Base-by-base conservation (phyloP, 768 basidiomycete genomes). In the Daedaleopsis sinensis region DNA sequence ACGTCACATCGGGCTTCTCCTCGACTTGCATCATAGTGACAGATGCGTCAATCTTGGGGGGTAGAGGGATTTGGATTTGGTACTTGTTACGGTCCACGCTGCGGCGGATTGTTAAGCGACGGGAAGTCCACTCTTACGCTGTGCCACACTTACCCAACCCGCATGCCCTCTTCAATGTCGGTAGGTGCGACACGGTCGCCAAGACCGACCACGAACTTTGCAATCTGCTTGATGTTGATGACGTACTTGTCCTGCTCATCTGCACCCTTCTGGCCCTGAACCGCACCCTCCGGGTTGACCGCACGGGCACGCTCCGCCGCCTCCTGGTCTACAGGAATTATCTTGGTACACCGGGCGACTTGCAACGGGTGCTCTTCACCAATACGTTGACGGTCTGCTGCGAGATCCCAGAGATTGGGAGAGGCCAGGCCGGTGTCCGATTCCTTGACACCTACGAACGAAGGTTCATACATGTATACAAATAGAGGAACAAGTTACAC, bases 21-120 rank as follows among this genome's bases (percentile, higher is more conserved):
- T 98, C 96, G 21, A 98, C 96, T 76, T 96, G 94, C 97, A 99
- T 99, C 96, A 98, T 98, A 13, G 97, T 98, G 1, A 99, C 97
- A 0, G 95, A 96, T 4, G 97, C 94, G 73, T 99, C 97, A 66
- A 99, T 99, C 80, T 98, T 98, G 23, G 97, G 96, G 42, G 97
- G 97, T 12, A 98, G 77, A 23, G 97, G 97, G 65, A 99, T 98
- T 78, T 98, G 94, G 62, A 99, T 98, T 74, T 98, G 96, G 74
- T 99, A 99, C 76, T 98, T 92, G 68, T 91, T 92, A 52, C 95
- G 87, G 76, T 96, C 95, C 54, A 98, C 96, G 48, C 95, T 97
- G 67, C 39, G 35, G 15, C 42, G 23, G 9, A 38, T 8, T 16
- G 50, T 57, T 35, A 7, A 55, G 44, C 18, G 6, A 48, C 5